These are phyloP conservation scores for Diaporthe helianthi DNA, from an alignment of 2,329 filamentous ascomycete genomes.

Conservation along the genomic window DNA sequence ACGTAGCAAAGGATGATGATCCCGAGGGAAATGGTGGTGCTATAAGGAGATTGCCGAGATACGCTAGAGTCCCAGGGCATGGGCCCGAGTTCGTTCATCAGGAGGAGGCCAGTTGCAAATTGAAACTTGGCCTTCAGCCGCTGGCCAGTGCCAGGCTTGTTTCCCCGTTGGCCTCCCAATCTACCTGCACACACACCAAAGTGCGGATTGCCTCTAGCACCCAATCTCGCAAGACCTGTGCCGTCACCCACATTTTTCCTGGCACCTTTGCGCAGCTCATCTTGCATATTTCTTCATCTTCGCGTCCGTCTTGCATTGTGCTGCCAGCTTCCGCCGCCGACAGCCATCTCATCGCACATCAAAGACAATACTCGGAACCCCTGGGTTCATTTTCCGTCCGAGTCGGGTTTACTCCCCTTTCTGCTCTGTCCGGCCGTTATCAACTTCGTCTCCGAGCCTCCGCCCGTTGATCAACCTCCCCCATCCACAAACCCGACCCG, in stretches of 20 bases:
- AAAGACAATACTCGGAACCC: background rate
- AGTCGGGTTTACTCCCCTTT: conserved; percentile 10
- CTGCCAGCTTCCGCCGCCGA: background rate
- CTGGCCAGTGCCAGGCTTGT: conserved; percentile 16
- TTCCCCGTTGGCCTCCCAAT: conserved; percentile 12
- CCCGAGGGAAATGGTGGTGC: conserved; percentile 24
- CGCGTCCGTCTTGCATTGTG: conserved; percentile 13
- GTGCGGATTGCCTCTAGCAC: conserved; percentile 21
- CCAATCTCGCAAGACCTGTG: conserved; percentile 33
- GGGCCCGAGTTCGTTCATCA: conserved; percentile 26
- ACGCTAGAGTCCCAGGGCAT: conserved; percentile 23
- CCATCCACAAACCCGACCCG: conserved; percentile 37
- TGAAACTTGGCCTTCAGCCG: conserved; percentile 31
- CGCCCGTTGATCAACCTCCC: conserved; percentile 13
- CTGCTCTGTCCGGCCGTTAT: background rate
- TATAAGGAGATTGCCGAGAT: conserved; percentile 30
- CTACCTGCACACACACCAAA: background rate
- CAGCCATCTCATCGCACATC: conserved; percentile 3
- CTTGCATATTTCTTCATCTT: conserved; percentile 9
- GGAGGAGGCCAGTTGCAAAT: conserved; percentile 16
- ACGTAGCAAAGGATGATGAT: background rate
- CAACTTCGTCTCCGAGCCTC: conserved; percentile 1
- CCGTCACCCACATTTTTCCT: conserved; percentile 31
- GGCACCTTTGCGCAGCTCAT: conserved; percentile 11
- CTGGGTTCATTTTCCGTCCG: conserved; percentile 7